A percentile compares a stretch with the other conserved stretches of the same genome.
These are phyloP conservation scores for Lomentospora prolificans DNA, from an alignment of 2,329 filamentous ascomycete genomes.

Conservation along the genomic window DNA sequence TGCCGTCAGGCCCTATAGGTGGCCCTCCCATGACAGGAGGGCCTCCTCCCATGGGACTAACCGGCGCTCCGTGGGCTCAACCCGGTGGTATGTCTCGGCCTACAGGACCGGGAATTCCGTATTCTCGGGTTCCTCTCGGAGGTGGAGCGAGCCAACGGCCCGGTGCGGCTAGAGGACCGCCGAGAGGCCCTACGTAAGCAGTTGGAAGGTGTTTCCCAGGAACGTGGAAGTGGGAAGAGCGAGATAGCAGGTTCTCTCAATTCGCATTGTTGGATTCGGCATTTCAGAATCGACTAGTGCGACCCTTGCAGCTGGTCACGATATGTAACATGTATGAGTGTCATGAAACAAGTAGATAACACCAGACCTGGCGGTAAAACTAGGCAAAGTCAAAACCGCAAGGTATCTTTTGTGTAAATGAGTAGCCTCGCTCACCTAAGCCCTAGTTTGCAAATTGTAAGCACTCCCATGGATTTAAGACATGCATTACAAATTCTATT, in stretches of 20 bases:
- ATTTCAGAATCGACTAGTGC: background rate
- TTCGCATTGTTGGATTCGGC: background rate
- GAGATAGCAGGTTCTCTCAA: background rate
- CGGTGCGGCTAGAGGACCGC: background rate
- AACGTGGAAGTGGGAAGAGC: background rate
- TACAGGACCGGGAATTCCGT: slow-evolving; percentile 5
- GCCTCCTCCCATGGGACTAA: background rate
- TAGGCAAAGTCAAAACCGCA: background rate
- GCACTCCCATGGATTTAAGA: no score
- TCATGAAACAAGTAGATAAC: background rate
- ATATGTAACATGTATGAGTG: background rate
- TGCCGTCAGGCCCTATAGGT: background rate
- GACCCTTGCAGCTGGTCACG: no score
- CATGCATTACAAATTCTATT: no score
- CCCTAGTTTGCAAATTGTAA: no score
- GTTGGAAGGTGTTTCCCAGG: background rate
- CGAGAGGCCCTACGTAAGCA: background rate
- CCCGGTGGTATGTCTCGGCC: background rate
- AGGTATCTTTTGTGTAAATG: background rate
- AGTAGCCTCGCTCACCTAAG: no score
- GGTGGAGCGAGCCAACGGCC: background rate
- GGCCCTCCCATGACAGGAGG: background rate
- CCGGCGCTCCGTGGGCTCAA: slow-evolving; percentile 6
- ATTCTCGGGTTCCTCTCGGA: background rate
- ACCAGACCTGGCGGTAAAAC: background rate